These are phyloP conservation scores for Penicillium alfredii DNA, from an alignment of 495 filamentous ascomycete genomes.

Conservation along the genomic window DNA sequence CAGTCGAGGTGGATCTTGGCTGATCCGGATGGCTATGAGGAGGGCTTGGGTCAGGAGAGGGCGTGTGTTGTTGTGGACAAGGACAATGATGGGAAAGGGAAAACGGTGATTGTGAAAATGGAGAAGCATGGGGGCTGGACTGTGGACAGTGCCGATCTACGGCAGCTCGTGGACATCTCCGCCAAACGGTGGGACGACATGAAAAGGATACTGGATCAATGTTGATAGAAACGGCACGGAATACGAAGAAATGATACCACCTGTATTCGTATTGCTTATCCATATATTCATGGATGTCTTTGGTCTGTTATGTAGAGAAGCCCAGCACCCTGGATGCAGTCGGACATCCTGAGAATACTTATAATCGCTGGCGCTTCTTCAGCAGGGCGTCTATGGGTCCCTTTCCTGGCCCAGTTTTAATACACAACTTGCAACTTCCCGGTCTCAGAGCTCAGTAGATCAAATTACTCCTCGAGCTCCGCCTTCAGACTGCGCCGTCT, in stretches of 20 bases:
- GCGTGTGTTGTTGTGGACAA: slow-evolving; percentile 69
- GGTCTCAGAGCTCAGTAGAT: no score
- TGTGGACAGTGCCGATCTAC: slow-evolving; percentile 51
- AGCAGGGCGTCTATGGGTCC: no score
- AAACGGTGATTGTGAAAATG: slow-evolving; percentile 57
- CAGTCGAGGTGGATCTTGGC: slow-evolving; percentile 67
- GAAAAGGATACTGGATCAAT: slow-evolving; percentile 39
- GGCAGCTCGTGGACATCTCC: slow-evolving; percentile 46
- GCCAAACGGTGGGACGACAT: slow-evolving; percentile 51
- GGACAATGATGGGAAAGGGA: slow-evolving; percentile 39
- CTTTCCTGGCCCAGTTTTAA: no score
- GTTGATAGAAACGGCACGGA: slow-evolving; percentile 18
- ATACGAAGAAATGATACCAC: slow-evolving; percentile 32
- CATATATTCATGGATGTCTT: no score
- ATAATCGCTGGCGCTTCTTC: no score
- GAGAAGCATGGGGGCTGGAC: slow-evolving; percentile 77
- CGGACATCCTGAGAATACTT: no score
- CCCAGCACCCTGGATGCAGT: no score
- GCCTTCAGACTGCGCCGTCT: slow-evolving; percentile 17
- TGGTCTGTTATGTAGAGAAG: no score
- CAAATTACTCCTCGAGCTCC: no score
- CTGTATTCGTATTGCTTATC: no score
- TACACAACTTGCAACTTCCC: no score
- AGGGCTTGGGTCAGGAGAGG: slow-evolving; percentile 68
- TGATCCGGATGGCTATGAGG: slow-evolving; percentile 89